Evolutionary conservation across 2,329 filamentous ascomycete species (phyloP), one percentile per base, ranked within the genome.

Genomic region (Cladobotryum protrusum): DNA sequence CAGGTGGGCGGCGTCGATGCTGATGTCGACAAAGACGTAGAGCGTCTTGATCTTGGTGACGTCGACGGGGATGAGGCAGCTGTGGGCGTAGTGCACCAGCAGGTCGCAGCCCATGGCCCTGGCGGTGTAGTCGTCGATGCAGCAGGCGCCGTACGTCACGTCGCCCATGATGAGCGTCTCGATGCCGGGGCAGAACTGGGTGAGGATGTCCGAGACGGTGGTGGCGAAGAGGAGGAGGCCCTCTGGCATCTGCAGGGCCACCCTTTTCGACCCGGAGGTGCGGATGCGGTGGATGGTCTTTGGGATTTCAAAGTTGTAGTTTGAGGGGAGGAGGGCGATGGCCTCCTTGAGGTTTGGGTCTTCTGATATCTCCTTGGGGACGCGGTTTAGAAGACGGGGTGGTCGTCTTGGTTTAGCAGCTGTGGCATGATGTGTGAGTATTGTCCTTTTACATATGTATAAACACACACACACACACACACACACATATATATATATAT

Each of bases 131-230:
- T 99, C 93, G 66, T 99, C 93, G 60, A 99, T 96, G 65, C 93
- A 99, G 74, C 93, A 99, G 18, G 93, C 93, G 55, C 93, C 93
- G 67, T 99, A 99, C 1, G 93, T 99, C 40, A 99, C 93, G 66
- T 99, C 93, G 54, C 93, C 93, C 93, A 99, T 99, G 67, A 99
- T 99, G 48, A 97, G 76, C 2, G 92, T 97, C 66, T 95, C 89
- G 37, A 87, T 86, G 1, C 87, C 90, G 0, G 89, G 86, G 63
- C 93, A 99, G 72, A 99, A 99, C 64, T 91, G 87, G 1, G 87
- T 89, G 43, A 99, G 75, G 60, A 99, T 97, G 65, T 99, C 93
- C 3, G 93, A 96, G 58, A 99, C 92, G 34, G 93, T 99, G 20
- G 93, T 97, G 18, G 93, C 93, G 66, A 99, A 99, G 50, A 99